phyloP scores from a whole-genome alignment of 169 alveolate genomes.

The Miamiensis avidus region DNA sequence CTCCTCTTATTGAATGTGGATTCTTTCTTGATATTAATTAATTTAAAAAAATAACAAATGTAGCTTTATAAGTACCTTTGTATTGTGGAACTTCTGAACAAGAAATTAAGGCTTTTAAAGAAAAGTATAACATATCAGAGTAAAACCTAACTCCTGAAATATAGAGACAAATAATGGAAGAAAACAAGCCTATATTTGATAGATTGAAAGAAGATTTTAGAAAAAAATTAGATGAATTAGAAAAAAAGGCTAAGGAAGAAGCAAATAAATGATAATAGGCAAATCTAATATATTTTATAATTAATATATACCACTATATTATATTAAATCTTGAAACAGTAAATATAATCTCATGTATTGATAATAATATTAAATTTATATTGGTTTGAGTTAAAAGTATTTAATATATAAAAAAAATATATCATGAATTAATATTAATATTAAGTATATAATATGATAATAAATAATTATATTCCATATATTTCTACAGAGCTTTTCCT shows the following conservation, averaged over 20 bases:
- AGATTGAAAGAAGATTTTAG: constrained; percentile 10
- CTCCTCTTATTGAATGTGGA: constrained; percentile 19
- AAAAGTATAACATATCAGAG: constrained; percentile 17
- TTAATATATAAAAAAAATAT: too few relatives aligned
- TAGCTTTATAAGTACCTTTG: constrained; percentile 17
- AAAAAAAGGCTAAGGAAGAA: constrained; percentile 23
- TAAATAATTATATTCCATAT: too few relatives aligned
- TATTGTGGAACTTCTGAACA: constrained; percentile 31
- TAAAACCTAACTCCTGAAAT: constrained; percentile 22
- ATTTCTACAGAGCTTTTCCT: too few relatives aligned
- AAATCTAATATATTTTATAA: too few relatives aligned
- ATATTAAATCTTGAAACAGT: too few relatives aligned
- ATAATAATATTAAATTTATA: too few relatives aligned
- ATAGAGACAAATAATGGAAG: constrained; percentile 25
- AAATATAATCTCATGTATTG: too few relatives aligned
- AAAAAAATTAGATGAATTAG: constrained; percentile 15
- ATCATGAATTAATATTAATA: too few relatives aligned
- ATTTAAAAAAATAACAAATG: constrained; percentile 23
- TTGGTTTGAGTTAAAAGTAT: too few relatives aligned
- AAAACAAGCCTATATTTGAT: constrained; percentile 26
- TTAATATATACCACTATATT: too few relatives aligned
- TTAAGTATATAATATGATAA: too few relatives aligned
- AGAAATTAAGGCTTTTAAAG: constrained; percentile 21
- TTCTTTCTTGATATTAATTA: constrained; percentile 18
- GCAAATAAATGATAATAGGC: neutral